These are phyloP conservation scores for Microdochium nivale DNA, from an alignment of 2,329 filamentous ascomycete genomes.

Conservation along the genomic window DNA sequence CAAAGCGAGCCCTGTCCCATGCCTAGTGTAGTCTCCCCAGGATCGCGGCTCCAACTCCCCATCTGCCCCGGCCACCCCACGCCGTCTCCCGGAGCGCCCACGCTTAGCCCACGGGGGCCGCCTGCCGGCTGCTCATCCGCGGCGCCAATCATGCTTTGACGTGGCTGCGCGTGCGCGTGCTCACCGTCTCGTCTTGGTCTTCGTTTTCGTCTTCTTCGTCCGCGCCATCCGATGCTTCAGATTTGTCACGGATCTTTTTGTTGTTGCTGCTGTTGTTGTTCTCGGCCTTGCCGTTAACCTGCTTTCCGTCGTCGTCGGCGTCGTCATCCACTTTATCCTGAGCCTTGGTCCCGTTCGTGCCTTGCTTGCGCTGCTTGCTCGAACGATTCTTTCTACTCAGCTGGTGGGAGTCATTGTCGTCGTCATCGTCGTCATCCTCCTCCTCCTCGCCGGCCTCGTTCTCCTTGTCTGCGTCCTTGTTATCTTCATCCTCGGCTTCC, in stretches of 20 bases:
- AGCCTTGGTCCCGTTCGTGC: background rate
- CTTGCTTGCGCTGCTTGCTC: background rate
- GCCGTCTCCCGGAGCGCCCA: background rate
- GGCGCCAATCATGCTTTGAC: background rate
- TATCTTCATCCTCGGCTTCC: slow-evolving; percentile 2
- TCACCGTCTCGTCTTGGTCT: slow-evolving; percentile 6
- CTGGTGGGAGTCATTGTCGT: background rate
- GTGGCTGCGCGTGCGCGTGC: slow-evolving; percentile 12
- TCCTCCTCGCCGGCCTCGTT: background rate
- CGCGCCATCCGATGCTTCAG: slow-evolving; percentile 5
- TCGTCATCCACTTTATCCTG: background rate
- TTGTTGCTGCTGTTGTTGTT: background rate
- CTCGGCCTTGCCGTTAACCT: background rate
- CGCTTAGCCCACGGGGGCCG: background rate
- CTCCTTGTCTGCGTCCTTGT: background rate
- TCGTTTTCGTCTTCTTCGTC: slow-evolving; percentile 6
- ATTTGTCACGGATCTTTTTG: background rate
- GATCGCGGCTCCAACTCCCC: too few species aligned
- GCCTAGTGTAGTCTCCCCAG: too few species aligned
- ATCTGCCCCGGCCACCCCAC: too few species aligned
- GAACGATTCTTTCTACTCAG: background rate
- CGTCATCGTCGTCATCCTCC: background rate
- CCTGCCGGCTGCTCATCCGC: background rate
- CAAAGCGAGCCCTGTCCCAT: too few species aligned
- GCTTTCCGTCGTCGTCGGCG: background rate